phyloP scores from a whole-genome alignment of 2,329 filamentous ascomycete genomes.

The Sarocladium oryzae region DNA sequence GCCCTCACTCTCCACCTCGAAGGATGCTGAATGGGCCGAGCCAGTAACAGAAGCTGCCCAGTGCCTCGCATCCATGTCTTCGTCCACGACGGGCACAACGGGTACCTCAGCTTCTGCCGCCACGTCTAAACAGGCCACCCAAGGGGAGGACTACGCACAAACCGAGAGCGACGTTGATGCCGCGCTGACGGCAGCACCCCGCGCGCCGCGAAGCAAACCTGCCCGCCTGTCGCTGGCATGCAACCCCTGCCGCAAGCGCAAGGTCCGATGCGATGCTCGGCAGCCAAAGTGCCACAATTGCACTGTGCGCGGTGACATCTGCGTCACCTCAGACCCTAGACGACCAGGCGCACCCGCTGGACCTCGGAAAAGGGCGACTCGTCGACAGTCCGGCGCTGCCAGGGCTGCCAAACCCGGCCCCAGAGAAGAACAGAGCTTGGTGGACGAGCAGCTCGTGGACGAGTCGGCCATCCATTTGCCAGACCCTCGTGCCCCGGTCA shows the following conservation, averaged over 20 bases:
- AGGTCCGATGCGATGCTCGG: conserved; percentile 23
- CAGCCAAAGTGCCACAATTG: conserved; percentile 22
- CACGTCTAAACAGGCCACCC: neutral
- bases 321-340: conserved; percentile 3
- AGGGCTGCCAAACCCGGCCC: neutral
- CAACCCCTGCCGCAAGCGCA: conserved; percentile 22
- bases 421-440: neutral
- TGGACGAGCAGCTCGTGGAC: neutral
- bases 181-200: neutral
- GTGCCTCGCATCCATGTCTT: conserved; percentile 3
- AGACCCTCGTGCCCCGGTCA: neutral
- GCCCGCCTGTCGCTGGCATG: conserved; percentile 18
- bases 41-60: neutral
- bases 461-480: neutral
- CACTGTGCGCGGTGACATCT: conserved; percentile 5
- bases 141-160: neutral
- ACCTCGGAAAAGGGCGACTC: neutral
- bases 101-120: neutral
- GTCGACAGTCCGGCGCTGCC: neutral
- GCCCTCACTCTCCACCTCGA: neutral
- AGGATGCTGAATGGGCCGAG: neutral
- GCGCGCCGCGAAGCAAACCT: conserved; percentile 16
- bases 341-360: neutral
- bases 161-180: neutral
- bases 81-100: neutral